Conservation (phyloP, 345 rosid species). For the Crucihimalaya himalaica region DNA sequence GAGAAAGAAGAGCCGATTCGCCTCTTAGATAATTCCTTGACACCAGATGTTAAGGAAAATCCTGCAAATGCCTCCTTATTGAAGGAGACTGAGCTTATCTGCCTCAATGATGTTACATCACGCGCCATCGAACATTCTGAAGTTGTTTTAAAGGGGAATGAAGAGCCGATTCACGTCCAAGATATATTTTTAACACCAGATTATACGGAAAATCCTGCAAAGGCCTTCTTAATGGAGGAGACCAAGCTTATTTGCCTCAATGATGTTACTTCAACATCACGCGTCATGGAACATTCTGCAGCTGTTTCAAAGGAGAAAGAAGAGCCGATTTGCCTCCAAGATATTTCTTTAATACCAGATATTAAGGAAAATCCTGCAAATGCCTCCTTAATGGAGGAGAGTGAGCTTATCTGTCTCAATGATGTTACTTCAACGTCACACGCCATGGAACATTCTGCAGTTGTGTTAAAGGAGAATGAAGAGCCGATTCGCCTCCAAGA, state of each 20-base stretch:
- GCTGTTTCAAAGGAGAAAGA: background rate
- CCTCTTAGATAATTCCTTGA: constrained; percentile 2
- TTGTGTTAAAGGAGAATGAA: constrained; percentile 36
- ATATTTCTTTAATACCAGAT: background rate
- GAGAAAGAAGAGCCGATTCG: constrained; percentile 6
- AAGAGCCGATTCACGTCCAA: constrained; percentile 1
- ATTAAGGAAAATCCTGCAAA: background rate
- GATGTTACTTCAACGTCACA: constrained; percentile 19
- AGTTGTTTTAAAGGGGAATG: background rate
- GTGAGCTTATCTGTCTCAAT: constrained; percentile 1
- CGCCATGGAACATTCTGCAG: constrained; percentile 24
- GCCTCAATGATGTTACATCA: constrained; percentile 14
- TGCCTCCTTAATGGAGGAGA: background rate
- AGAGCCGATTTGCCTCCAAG: constrained; percentile 9
- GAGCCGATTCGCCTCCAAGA: constrained; percentile 4
- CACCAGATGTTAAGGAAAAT: background rate
- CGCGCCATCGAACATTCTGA: constrained; percentile 5
- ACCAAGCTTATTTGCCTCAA: background rate
- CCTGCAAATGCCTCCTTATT: background rate
- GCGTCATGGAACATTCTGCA: constrained; percentile 11
- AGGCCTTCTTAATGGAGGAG: background rate
- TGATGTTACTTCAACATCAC: constrained; percentile 25
- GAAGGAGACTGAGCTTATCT: constrained; percentile 1
- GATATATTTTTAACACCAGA: background rate
- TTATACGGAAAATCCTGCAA: background rate